phyloP scores from a whole-genome alignment of 352 stramenopile species.

The Phytophthora lateralis region DNA sequence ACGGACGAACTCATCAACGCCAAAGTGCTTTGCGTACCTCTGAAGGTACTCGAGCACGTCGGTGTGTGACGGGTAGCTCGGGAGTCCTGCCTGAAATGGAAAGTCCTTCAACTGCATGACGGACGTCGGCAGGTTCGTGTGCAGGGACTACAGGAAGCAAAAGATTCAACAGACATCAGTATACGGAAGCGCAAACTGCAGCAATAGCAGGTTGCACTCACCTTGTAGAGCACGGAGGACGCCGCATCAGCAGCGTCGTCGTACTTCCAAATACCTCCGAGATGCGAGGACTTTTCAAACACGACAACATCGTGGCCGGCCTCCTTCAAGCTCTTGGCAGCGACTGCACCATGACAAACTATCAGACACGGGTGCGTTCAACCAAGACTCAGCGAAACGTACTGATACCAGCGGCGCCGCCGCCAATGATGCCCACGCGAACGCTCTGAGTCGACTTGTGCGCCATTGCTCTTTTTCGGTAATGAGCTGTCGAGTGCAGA shows the following conservation, averaged over 20 bases:
- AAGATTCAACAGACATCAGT: background rate
- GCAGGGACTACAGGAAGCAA: slow-evolving; percentile 55
- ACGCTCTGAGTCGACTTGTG: slow-evolving; percentile 22
- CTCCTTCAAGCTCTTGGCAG: slow-evolving; percentile 57
- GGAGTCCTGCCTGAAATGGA: slow-evolving; percentile 43
- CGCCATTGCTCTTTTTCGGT: slow-evolving; percentile 24
- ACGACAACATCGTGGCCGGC: slow-evolving; percentile 64
- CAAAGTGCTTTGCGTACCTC: slow-evolving; percentile 55
- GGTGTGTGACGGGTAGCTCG: slow-evolving; percentile 61
- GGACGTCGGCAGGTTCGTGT: slow-evolving; percentile 72
- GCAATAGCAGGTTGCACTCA: slow-evolving; percentile 3
- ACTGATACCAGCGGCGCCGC: slow-evolving; percentile 71
- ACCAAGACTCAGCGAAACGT: slow-evolving; percentile 24
- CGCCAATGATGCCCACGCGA: slow-evolving; percentile 70
- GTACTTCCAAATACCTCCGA: slow-evolving; percentile 78
- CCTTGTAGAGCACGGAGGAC: slow-evolving; percentile 67
- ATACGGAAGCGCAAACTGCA: background rate
- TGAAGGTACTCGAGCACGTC: slow-evolving; percentile 68
- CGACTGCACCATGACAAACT: slow-evolving; percentile 39
- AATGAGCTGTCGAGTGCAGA: slow-evolving; percentile 14
- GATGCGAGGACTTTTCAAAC: slow-evolving; percentile 61
- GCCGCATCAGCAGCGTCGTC: slow-evolving; percentile 49
- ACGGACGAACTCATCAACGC: slow-evolving; percentile 48
- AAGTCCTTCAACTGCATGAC: slow-evolving; percentile 78
- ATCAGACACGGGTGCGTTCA: background rate